Evolutionary conservation across 2,329 filamentous ascomycete species (phyloP).

Genomic region (Akanthomyces dipterigenus): DNA sequence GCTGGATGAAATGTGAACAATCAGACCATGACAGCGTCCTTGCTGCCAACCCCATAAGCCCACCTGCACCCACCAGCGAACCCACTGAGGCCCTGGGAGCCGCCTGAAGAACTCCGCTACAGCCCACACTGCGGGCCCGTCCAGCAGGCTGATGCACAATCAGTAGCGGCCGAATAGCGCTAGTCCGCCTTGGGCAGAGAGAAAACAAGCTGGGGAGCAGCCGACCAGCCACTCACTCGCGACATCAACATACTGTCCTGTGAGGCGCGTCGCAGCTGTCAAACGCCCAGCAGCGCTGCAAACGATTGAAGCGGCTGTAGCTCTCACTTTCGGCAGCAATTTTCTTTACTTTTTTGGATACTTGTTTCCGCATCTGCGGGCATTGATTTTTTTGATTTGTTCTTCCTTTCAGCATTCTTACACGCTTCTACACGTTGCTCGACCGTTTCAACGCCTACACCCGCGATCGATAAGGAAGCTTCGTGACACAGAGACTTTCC

Average conservation of each 20-base stretch:
- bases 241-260: constrained; percentile 1
- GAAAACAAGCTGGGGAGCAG: constrained; percentile 1
- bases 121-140: background rate
- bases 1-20: too few species aligned
- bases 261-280: constrained; percentile 9
- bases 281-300: background rate
- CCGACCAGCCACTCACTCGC: background rate
- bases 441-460: background rate
- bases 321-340: background rate
- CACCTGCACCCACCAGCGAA: too few species aligned
- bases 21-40: too few species aligned
- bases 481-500: background rate
- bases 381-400: background rate
- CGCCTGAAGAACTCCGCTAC: background rate
- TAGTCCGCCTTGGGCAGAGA: constrained; percentile 2
- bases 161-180: background rate
- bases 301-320: background rate
- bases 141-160: background rate
- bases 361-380: background rate
- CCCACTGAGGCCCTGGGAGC: background rate
- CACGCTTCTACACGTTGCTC: background rate
- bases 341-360: constrained; percentile 1
- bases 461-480: background rate
- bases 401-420: background rate
- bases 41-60: too few species aligned